These are phyloP conservation scores for Carex parvula DNA, from an alignment of 176 grass and related monocot genomes.

Conservation along the genomic window DNA sequence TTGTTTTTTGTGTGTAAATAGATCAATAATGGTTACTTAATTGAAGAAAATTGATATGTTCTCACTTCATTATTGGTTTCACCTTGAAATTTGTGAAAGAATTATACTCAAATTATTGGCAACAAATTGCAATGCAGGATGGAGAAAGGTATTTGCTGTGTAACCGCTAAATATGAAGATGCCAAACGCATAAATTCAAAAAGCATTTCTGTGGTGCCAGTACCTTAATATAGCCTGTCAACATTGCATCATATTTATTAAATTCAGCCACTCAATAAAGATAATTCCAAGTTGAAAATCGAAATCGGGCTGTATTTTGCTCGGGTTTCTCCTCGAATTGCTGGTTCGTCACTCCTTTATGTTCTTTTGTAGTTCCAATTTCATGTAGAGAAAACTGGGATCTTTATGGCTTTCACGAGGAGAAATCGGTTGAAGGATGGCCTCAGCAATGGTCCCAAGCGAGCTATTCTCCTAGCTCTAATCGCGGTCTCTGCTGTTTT, in stretches of 20 bases:
- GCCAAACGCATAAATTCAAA: neutral
- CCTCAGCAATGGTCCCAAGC: constrained; percentile 13
- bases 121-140: neutral
- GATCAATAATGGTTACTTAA: no score
- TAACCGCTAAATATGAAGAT: neutral
- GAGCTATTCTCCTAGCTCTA: constrained; percentile 41
- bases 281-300: neutral
- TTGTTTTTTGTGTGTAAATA: no score
- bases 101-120: no score
- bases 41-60: no score
- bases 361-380: neutral
- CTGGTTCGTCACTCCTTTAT: neutral
- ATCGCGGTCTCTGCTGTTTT: constrained; percentile 46
- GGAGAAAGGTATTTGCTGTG: neutral
- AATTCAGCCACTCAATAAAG: neutral
- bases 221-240: neutral
- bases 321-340: neutral
- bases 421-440: constrained; percentile 28
- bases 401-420: constrained; percentile 19
- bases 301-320: neutral
- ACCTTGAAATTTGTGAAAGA: no score
- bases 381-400: neutral
- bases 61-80: no score
- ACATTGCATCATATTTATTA: neutral
- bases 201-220: neutral